A percentile compares a stretch with the other conserved stretches of the same genome.
phyloP scores from a whole-genome alignment of 148 eudicot genomes.

The Rhododendron kiyosumense region DNA sequence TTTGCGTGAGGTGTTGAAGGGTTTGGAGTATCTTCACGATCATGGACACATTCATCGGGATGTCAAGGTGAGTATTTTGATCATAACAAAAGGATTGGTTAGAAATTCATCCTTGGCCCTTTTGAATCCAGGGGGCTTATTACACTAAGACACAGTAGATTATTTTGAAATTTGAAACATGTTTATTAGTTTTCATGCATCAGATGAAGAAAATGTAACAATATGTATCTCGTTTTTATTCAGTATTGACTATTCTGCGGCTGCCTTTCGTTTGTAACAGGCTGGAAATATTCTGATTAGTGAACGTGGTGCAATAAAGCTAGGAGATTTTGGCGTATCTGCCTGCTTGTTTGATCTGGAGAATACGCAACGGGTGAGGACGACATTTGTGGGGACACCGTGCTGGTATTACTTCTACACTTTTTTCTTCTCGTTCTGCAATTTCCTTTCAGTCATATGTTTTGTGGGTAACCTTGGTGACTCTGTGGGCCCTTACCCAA shows the following conservation, averaged over 20 bases:
- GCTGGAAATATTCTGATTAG: conserved; percentile 82
- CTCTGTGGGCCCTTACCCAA: too few relatives aligned
- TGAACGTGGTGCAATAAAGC: conserved; percentile 57
- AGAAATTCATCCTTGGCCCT: neutral
- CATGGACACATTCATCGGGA: conserved; percentile 96
- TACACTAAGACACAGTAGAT: too few relatives aligned
- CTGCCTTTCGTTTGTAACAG: conserved; percentile 19
- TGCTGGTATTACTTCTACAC: conserved; percentile 52
- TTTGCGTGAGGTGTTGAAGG: conserved; percentile 71
- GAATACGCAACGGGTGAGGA: conserved; percentile 56
- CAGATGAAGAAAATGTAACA: neutral
- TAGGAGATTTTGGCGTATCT: conserved; percentile 87
- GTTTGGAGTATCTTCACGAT: conserved; percentile 80
- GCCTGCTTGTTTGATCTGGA: conserved; percentile 80
- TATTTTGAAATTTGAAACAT: too few relatives aligned
- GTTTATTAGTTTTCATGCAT: neutral
- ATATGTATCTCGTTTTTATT: too few relatives aligned
- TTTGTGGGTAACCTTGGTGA: neutral
- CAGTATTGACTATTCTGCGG: too few relatives aligned
- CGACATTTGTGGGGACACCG: conserved; percentile 90
- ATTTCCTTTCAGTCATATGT: neutral
- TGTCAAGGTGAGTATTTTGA: conserved; percentile 57
- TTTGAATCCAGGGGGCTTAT: neutral
- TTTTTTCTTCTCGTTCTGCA: neutral
- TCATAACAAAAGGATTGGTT: neutral